Conservation (phyloP, 1,284 basidiomycete species). For the Blastosporella zonata region DNA sequence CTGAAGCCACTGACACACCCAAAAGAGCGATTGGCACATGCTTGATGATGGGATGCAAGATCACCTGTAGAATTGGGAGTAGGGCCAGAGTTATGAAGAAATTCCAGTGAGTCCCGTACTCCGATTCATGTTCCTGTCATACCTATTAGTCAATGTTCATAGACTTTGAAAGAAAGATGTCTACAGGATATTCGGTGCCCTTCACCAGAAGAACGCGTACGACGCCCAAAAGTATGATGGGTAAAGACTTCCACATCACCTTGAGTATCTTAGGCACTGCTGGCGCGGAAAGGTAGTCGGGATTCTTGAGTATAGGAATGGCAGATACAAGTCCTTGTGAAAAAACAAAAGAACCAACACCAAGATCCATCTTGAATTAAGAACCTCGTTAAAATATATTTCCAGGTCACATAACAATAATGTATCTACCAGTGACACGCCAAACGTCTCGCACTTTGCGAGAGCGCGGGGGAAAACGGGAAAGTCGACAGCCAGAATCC, state of each 20-base stretch:
- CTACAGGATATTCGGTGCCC: constrained; percentile 88
- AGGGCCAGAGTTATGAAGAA: constrained; percentile 94
- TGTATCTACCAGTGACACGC: constrained; percentile 79
- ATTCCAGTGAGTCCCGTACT: constrained; percentile 99
- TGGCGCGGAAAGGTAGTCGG: constrained; percentile 47
- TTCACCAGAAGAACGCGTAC: constrained; percentile 87
- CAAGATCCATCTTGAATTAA: constrained; percentile 85
- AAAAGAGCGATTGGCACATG: constrained; percentile 60
- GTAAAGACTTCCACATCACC: constrained; percentile 57
- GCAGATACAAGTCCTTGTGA: constrained; percentile 90
- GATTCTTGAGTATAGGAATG: constrained; percentile 67
- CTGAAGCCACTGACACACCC: constrained; percentile 59
- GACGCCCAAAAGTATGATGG: constrained; percentile 74
- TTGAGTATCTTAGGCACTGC: constrained; percentile 48
- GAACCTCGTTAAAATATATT: constrained; percentile 12
- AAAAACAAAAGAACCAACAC: constrained; percentile 96
- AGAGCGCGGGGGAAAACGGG: constrained; percentile 84
- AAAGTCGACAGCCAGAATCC: constrained; percentile 97
- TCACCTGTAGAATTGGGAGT: constrained; percentile 73
- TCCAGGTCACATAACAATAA: constrained; percentile 10
- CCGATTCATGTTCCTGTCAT: constrained; percentile 86
- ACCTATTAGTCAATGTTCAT: constrained; percentile 4
- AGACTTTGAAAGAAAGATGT: neutral
- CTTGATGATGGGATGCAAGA: constrained; percentile 64
- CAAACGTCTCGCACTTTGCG: constrained; percentile 94